These are phyloP conservation scores for Nothophytophthora sp. DNA, from an alignment of 352 stramenopile species.

Conservation along the genomic window DNA sequence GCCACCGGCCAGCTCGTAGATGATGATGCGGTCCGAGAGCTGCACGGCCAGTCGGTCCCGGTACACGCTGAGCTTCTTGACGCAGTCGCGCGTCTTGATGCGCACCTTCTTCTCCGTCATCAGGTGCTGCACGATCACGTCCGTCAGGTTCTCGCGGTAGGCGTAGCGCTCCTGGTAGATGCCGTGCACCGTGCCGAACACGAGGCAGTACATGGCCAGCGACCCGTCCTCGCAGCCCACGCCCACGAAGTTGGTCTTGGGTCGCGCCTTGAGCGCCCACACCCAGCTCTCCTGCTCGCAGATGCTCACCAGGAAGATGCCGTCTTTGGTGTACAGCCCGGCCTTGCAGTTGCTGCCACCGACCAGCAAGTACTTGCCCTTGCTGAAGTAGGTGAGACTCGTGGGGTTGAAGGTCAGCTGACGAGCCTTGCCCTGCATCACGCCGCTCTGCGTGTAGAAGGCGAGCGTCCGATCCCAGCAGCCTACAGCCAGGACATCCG, in stretches of 20 bases:
- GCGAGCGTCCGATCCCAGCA: slow-evolving; percentile 94
- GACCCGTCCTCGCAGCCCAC: slow-evolving; percentile 88
- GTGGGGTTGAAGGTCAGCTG: slow-evolving; percentile 94
- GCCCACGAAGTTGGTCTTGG: slow-evolving; percentile 86
- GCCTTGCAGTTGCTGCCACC: slow-evolving; percentile 87
- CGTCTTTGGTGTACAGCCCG: slow-evolving; percentile 89
- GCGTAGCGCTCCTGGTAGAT: slow-evolving; percentile 94
- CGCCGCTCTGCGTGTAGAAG: slow-evolving; percentile 90
- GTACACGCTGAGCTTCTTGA: slow-evolving; percentile 95
- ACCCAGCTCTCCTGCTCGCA: slow-evolving; percentile 90
- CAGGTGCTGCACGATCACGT: slow-evolving; percentile 96
- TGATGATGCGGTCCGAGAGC: slow-evolving; percentile 93
- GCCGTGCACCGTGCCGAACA: slow-evolving; percentile 92
- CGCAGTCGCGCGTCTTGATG: slow-evolving; percentile 95
- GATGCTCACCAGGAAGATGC: slow-evolving; percentile 80
- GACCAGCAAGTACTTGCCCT: slow-evolving; percentile 92
- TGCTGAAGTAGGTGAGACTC: slow-evolving; percentile 88
- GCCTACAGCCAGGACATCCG: slow-evolving; percentile 90
- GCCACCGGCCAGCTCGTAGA: slow-evolving; percentile 91
- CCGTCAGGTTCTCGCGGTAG: slow-evolving; percentile 94
- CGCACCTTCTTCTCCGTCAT: slow-evolving; percentile 95
- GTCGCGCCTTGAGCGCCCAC: slow-evolving; percentile 83
- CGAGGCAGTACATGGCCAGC: slow-evolving; percentile 84
- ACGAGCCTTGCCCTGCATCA: slow-evolving; percentile 83
- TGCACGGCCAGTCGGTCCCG: slow-evolving; percentile 92